Evolutionary conservation across 75 land plant genomes (phyloP).

Genomic region (Azolla pinnata): DNA sequence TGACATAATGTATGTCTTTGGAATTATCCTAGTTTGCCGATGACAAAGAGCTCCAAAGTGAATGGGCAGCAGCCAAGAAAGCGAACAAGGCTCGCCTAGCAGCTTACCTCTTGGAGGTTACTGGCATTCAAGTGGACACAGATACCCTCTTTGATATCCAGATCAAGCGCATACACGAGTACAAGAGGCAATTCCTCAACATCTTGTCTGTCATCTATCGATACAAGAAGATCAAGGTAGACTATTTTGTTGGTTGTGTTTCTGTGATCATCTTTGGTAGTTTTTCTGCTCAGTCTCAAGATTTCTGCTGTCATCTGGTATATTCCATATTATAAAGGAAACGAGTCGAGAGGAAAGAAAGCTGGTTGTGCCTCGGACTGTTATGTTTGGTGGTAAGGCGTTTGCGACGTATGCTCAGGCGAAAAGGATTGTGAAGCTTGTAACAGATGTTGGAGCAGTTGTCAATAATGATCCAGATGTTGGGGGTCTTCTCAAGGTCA

Average conservation of each 20-base stretch:
- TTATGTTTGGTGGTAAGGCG: constrained; percentile 97
- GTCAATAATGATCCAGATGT: constrained; percentile 85
- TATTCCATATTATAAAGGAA: constrained; percentile 27
- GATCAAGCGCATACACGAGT: constrained; percentile 94
- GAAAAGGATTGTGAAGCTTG: constrained; percentile 88
- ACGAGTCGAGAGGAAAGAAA: constrained; percentile 70
- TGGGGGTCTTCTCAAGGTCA: constrained; percentile 67
- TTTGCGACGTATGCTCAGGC: constrained; percentile 97
- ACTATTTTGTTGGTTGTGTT: background rate
- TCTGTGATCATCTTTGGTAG: background rate
- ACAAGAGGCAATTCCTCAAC: constrained; percentile 87
- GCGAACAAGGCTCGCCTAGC: constrained; percentile 70
- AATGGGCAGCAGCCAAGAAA: constrained; percentile 85
- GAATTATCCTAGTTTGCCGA: constrained; percentile 52
- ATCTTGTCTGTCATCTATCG: constrained; percentile 80
- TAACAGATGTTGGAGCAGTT: constrained; percentile 89
- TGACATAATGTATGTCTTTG: background rate
- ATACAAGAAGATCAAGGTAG: constrained; percentile 83
- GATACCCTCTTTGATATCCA: constrained; percentile 86
- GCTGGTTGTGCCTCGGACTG: constrained; percentile 66
- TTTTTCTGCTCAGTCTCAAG: background rate
- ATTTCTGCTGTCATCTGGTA: constrained; percentile 1
- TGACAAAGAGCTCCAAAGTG: constrained; percentile 52
- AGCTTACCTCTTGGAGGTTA: constrained; percentile 43
- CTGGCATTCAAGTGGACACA: constrained; percentile 60